Evolutionary conservation across 805 yeast species (phyloP).

Genomic region (Dipodascopsis uninucleata): DNA sequence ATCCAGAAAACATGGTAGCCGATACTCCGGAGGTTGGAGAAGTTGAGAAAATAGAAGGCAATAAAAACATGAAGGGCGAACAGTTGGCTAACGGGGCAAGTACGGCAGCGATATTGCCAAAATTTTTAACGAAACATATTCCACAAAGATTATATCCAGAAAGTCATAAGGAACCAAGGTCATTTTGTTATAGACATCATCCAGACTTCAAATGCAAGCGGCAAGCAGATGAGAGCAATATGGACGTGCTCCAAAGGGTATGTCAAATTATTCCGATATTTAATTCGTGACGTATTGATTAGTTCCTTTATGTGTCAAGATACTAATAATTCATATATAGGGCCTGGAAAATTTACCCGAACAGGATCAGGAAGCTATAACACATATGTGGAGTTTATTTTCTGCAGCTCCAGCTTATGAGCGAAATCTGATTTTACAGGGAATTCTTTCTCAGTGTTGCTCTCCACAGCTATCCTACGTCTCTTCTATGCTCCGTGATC

Average conservation of each 20-base stretch:
- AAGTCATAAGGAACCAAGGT: conserved; percentile 22
- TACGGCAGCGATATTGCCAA: no score
- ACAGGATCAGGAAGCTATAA: conserved; percentile 72
- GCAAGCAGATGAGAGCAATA: conserved; percentile 57
- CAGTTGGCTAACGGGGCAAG: no score
- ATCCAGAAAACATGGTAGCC: no score
- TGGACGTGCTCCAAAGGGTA: conserved; percentile 58
- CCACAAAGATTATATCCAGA: conserved; percentile 25
- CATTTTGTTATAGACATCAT: conserved; percentile 87
- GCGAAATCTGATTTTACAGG: conserved; percentile 73
- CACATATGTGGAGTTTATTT: conserved; percentile 81
- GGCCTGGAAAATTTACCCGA: conserved; percentile 46
- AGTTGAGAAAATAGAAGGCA: neutral
- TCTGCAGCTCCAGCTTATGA: conserved; percentile 67
- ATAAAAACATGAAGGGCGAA: no score
- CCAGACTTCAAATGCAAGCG: conserved; percentile 79
- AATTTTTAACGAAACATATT: conserved; percentile 24
- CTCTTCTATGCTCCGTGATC: conserved; percentile 68
- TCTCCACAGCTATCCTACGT: conserved; percentile 90
- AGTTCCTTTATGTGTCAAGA: neutral
- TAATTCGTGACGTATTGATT: conserved; percentile 4
- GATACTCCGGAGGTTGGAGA: no score
- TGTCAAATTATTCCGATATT: conserved; percentile 1
- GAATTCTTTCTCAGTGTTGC: conserved; percentile 84
- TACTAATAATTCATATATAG: conserved; percentile 42